These are phyloP conservation scores for Gossypium ekmanianum DNA, from an alignment of 345 rosid genomes.

Conservation along the genomic window DNA sequence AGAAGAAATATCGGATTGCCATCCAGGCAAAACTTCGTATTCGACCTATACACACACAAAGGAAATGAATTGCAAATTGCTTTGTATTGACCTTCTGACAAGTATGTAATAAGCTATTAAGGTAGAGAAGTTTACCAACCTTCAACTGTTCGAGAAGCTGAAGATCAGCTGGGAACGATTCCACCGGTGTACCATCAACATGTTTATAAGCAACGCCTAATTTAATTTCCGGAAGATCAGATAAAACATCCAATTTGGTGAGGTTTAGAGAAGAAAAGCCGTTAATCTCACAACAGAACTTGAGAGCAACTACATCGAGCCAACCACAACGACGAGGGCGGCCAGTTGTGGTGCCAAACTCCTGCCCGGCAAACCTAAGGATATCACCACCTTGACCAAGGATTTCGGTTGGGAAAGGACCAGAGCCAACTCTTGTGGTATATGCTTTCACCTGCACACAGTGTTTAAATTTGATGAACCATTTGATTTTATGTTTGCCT, in stretches of 20 bases:
- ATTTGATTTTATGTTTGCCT: not conserved
- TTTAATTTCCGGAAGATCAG: constrained; percentile 77
- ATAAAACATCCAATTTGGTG: constrained; percentile 91
- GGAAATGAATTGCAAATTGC: not conserved
- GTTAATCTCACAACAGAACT: constrained; percentile 78
- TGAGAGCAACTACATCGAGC: constrained; percentile 94
- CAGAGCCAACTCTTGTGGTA: constrained; percentile 98
- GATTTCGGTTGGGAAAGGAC: constrained; percentile 95
- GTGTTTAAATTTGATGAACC: not conserved
- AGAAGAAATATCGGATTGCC: constrained; percentile 79
- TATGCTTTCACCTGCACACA: constrained; percentile 81
- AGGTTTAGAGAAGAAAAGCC: constrained; percentile 95
- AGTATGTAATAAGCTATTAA: not conserved
- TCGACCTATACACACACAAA: constrained; percentile 53
- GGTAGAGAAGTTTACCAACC: constrained; percentile 34
- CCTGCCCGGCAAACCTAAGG: constrained; percentile 87
- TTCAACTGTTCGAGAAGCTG: constrained; percentile 68
- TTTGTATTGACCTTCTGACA: not conserved
- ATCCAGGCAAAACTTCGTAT: constrained; percentile 87
- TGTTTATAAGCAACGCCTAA: constrained; percentile 73
- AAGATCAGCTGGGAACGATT: constrained; percentile 89
- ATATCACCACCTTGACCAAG: constrained; percentile 83
- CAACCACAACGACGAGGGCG: constrained; percentile 99
- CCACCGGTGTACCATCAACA: constrained; percentile 64
- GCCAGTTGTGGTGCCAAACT: constrained; percentile 96